Evolutionary conservation across 2,329 filamentous ascomycete genomes (phyloP).

Genomic region (Neophaeococcomyces aloes): DNA sequence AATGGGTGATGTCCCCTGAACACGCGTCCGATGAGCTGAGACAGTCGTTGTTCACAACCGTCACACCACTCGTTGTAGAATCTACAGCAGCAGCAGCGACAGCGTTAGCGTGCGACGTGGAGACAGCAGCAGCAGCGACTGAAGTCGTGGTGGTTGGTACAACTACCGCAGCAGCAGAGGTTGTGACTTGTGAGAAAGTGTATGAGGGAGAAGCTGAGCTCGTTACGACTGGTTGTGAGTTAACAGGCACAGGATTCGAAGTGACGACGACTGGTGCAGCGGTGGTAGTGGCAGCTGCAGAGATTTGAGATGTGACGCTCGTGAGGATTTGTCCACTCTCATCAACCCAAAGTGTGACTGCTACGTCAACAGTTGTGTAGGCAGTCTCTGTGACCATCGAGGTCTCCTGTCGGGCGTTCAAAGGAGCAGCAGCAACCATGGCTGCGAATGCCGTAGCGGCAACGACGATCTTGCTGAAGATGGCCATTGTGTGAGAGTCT

Average conservation of each 20-base stretch:
- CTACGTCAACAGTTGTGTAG: slow-evolving; percentile 18
- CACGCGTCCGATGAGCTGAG: slow-evolving; percentile 25
- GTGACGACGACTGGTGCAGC: slow-evolving; percentile 1
- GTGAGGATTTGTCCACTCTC: slow-evolving; percentile 2
- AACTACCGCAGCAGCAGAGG: slow-evolving; percentile 1
- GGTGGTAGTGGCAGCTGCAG: slow-evolving; percentile 9
- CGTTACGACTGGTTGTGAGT: too few relatives aligned
- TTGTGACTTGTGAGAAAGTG: too few relatives aligned
- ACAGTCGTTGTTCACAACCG: slow-evolving; percentile 22
- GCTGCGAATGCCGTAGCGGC: slow-evolving; percentile 18
- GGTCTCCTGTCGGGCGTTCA: slow-evolving; percentile 10
- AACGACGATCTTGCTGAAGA: slow-evolving; percentile 18
- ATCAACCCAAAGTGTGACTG: slow-evolving; percentile 20
- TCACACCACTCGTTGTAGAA: slow-evolving; percentile 7
- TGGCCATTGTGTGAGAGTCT: slow-evolving; percentile 16
- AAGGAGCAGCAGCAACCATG: slow-evolving; percentile 14
- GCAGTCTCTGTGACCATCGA: slow-evolving; percentile 17
- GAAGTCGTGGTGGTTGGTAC: slow-evolving; percentile 18
- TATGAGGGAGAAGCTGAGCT: too few relatives aligned
- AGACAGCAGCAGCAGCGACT: slow-evolving; percentile 1
- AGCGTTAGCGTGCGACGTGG: slow-evolving; percentile 6
- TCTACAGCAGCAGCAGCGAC: slow-evolving; percentile 8
- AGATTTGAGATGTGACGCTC: slow-evolving; percentile 5
- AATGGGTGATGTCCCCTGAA: slow-evolving; percentile 64
- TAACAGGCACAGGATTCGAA: too few relatives aligned